A percentile compares a stretch with the other conserved stretches of the same genome.
Evolutionary conservation across 441 rosid genomes (phyloP).

Genomic region (Syzygium malaccense): DNA sequence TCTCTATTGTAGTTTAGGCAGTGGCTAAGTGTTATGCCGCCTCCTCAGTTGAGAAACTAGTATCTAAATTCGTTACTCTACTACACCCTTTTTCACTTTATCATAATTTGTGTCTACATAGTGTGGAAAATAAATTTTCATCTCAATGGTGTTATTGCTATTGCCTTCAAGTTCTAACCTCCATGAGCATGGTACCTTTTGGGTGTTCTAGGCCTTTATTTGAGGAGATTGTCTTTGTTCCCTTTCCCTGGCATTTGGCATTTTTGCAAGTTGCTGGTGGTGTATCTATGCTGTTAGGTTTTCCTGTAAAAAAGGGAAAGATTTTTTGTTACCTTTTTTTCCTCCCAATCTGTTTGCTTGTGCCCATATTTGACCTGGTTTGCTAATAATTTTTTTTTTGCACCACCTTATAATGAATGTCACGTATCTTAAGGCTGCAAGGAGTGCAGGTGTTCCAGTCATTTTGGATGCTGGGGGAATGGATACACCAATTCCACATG

Average conservation of each 20-base stretch:
- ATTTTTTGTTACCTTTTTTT: not conserved
- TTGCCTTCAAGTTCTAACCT: not conserved
- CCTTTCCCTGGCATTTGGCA: not conserved
- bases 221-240: not conserved
- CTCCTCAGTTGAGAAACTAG: not conserved
- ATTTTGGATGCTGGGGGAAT: conserved; percentile 95
- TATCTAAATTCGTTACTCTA: not conserved
- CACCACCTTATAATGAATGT: not conserved
- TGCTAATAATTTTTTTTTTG: not conserved
- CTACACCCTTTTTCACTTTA: not conserved
- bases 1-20: not conserved
- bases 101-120: not conserved
- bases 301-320: not conserved
- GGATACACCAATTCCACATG: conserved; percentile 65
- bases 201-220: not conserved
- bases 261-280: not conserved
- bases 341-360: not conserved
- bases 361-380: not conserved
- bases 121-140: not conserved
- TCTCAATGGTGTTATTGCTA: not conserved
- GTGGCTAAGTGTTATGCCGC: not conserved
- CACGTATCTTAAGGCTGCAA: conserved; percentile 54
- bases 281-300: not conserved
- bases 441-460: conserved; percentile 65
- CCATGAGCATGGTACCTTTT: not conserved